A percentile compares a stretch with the other conserved stretches of the same genome.
These are phyloP conservation scores for Globisporangium recalcitrans DNA, from an alignment of 352 stramenopile genomes.

Conservation along the genomic window DNA sequence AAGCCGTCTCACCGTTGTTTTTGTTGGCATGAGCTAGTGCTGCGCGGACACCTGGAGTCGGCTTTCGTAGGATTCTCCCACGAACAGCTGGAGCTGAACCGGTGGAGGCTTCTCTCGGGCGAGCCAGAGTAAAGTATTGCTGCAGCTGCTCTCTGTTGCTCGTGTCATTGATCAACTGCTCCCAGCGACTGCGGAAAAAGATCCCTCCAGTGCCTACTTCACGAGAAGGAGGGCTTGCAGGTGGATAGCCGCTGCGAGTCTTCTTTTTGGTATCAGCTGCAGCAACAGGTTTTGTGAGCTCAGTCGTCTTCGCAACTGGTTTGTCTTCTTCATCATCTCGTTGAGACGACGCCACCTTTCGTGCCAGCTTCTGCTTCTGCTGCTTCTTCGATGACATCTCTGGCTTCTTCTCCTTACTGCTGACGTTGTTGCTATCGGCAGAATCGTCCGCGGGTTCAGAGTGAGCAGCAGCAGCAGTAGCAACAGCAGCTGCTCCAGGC, in stretches of 20 bases:
- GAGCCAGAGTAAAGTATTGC: conserved; percentile 7
- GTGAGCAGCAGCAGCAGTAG: not conserved
- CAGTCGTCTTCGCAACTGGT: not conserved
- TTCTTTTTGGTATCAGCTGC: not conserved
- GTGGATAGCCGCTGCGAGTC: not conserved
- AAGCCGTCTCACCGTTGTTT: not conserved
- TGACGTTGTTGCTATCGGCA: not conserved
- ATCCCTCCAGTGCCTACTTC: not conserved
- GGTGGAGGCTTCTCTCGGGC: not conserved
- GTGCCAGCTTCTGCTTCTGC: conserved; percentile 6
- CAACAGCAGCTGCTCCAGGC: not conserved
- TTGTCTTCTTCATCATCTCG: not conserved
- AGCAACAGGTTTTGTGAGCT: not conserved
- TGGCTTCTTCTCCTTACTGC: not conserved
- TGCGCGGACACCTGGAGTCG: not conserved
- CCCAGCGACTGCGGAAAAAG: conserved; percentile 15
- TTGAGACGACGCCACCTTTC: not conserved
- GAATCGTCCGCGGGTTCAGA: not conserved
- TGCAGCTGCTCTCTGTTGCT: conserved; percentile 4
- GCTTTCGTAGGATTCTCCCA: not conserved
- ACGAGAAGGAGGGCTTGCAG: not conserved
- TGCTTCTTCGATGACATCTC: not conserved
- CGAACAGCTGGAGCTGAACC: not conserved
- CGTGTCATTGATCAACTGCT: conserved; percentile 7
- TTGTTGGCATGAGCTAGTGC: not conserved